These are phyloP conservation scores for Fusarium verticillioides DNA, from an alignment of 2,329 filamentous ascomycete genomes.

Conservation along the genomic window DNA sequence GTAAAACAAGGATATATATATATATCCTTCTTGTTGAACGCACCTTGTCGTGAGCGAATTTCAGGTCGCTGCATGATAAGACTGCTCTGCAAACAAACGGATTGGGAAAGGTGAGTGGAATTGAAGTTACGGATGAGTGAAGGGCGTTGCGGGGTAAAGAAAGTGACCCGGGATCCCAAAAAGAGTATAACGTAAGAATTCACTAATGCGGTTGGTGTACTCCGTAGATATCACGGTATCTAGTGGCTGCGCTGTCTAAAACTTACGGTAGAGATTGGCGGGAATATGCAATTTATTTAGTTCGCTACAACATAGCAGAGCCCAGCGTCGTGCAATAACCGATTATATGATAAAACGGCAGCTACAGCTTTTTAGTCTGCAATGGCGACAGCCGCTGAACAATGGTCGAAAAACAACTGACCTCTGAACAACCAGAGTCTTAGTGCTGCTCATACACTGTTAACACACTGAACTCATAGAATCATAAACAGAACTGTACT, in stretches of 20 bases:
- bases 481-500: not conserved
- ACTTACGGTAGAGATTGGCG: not conserved
- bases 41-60: not conserved
- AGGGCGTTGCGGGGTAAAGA: not conserved
- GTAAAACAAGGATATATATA: not conserved
- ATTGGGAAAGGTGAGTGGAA: not conserved
- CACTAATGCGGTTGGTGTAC: too few species aligned
- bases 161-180: not conserved
- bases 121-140: not conserved
- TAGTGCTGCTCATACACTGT: not conserved
- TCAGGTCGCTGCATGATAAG: not conserved
- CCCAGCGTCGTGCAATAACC: not conserved
- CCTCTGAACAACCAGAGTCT: not conserved
- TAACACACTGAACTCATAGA: not conserved
- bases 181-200: not conserved
- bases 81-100: not conserved
- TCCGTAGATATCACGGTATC: too few species aligned
- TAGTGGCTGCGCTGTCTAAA: not conserved
- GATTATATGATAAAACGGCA: not conserved
- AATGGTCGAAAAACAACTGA: accelerated
- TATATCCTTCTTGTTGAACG: not conserved
- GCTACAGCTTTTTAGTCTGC: not conserved
- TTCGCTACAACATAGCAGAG: not conserved
- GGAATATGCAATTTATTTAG: not conserved
- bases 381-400: not conserved